Percentiles rank a stretch among this genome's conserved stretches.
Evolutionary conservation across 2,329 filamentous ascomycete genomes (phyloP).

Genomic region (Akanthomyces dipterigenus): DNA sequence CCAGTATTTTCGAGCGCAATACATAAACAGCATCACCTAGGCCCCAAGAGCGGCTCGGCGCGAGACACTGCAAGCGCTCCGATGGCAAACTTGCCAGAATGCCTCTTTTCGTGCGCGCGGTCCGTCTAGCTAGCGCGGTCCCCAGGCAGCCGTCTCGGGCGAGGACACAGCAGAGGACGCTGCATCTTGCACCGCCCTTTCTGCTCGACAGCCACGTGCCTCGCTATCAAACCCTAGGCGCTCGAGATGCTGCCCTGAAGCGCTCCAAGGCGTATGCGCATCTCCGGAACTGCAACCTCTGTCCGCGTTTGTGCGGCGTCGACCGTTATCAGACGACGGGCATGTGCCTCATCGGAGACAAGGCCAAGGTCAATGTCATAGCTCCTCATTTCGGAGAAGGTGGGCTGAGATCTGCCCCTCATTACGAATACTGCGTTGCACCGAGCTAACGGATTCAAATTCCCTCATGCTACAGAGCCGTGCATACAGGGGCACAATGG

Average conservation of each 20-base stretch:
- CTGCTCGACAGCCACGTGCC: slow-evolving; percentile 70
- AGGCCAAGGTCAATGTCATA: slow-evolving; percentile 74
- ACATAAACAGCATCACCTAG: neutral
- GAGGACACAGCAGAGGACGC: slow-evolving; percentile 10
- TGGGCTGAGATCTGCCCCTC: slow-evolving; percentile 22
- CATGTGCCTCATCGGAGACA: slow-evolving; percentile 69
- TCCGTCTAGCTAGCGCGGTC: neutral
- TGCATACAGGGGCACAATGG: slow-evolving; percentile 79
- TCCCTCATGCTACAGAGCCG: slow-evolving; percentile 46
- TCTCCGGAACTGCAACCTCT: slow-evolving; percentile 72
- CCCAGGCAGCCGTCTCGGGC: no score
- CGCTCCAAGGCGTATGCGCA: slow-evolving; percentile 68
- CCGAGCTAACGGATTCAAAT: neutral
- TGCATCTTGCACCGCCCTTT: slow-evolving; percentile 57
- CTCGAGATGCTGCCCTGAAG: slow-evolving; percentile 65
- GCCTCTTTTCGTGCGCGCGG: neutral
- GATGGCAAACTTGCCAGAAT: neutral
- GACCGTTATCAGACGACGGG: slow-evolving; percentile 77
- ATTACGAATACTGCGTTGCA: neutral
- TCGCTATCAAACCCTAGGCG: slow-evolving; percentile 62
- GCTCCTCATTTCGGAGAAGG: slow-evolving; percentile 79
- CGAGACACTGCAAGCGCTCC: neutral
- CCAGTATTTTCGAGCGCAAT: neutral
- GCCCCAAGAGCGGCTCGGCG: neutral
- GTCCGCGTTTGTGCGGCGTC: slow-evolving; percentile 68